Base-by-base conservation (phyloP, 2,329 filamentous ascomycete species). In the Cryoendolithus antarcticus region DNA sequence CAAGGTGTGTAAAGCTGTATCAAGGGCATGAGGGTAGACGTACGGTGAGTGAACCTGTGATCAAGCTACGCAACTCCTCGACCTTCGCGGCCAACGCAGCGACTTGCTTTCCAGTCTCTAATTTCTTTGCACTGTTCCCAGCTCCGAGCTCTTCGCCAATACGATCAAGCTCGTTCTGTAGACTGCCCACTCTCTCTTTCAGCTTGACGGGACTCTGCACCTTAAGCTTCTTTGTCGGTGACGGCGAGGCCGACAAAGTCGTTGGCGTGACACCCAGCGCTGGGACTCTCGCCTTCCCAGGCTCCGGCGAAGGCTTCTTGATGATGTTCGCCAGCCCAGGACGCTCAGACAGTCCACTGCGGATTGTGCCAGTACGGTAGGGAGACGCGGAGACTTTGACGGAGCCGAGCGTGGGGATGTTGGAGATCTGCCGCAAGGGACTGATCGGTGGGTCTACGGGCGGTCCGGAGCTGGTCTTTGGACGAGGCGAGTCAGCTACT, bases 131-230 rank as follows among this genome's bases (percentile, higher is more conserved):
- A 6, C 6, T 21, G 19, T 6, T 21, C 19, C 19, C 19, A 3
- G 19, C 6, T 4, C 19, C 19, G 6, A 94, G 75, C 57, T 95
- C 86, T 42, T 85, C 77, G 1, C 82, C 75, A 50, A 95, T 89
- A 47, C 80, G 80, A 37, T 75, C 75, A 7, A 95, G 67, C 56
- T 95, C 88, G 35, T 75, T 79, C 51, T 89, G 81, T 1, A 95
- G 70, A 21, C 19, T 21, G 19, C 19, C 19, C 3, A 21, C 19
- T 28, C 89, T 80, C 62, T 95, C 88, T 11, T 88, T 82, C 32
- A 79, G 64, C 60, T 77, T 78, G 48, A 77, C 73, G 3, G 75
- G 74, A 30, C 70, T 76, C 51, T 78, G 75, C 68, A 77, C 71
- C 32, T 68, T 65, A 11, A 89, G 66, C 56, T 82, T 88, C 50